Evolutionary conservation across 495 filamentous ascomycete species (phyloP).

Genomic region (Chaetomium fimeti): DNA sequence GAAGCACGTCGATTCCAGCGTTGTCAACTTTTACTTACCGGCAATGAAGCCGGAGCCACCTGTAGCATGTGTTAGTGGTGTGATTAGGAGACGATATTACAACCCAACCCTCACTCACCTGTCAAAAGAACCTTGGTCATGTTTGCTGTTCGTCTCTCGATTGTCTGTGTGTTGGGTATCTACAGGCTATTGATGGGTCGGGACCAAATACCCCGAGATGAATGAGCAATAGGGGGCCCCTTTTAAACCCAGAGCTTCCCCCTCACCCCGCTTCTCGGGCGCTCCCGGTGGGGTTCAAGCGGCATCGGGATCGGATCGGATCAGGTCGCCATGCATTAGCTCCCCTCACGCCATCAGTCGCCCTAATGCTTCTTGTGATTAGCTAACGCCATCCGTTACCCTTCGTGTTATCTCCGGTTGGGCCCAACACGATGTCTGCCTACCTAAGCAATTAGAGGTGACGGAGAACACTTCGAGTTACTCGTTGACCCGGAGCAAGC

Average conservation of each 20-base stretch:
- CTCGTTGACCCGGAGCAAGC: too few species aligned
- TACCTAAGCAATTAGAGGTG: neutral
- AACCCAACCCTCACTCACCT: constrained; percentile 41
- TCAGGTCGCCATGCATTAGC: neutral
- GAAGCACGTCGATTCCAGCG: neutral
- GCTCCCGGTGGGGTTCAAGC: neutral
- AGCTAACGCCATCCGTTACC: neutral
- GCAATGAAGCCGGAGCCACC: constrained; percentile 54
- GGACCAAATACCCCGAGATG: neutral
- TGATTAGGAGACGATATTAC: neutral
- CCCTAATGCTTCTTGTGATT: neutral
- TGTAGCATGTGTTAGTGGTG: constrained; percentile 14
- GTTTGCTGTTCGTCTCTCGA: constrained; percentile 16
- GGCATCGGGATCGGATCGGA: neutral
- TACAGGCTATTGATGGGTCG: neutral
- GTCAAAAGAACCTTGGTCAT: constrained; percentile 63
- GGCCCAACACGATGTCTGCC: too few species aligned
- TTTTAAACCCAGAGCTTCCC: neutral
- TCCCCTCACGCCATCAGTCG: neutral
- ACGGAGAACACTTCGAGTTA: too few species aligned
- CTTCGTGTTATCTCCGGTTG: neutral
- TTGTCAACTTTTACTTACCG: constrained; percentile 38
- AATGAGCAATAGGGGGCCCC: neutral
- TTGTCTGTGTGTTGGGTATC: neutral
- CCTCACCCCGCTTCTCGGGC: constrained; percentile 1